Percentiles rank a stretch among this genome's conserved stretches.
phyloP scores from a whole-genome alignment of 352 stramenopile genomes.

The Globisporangium ultimum region DNA sequence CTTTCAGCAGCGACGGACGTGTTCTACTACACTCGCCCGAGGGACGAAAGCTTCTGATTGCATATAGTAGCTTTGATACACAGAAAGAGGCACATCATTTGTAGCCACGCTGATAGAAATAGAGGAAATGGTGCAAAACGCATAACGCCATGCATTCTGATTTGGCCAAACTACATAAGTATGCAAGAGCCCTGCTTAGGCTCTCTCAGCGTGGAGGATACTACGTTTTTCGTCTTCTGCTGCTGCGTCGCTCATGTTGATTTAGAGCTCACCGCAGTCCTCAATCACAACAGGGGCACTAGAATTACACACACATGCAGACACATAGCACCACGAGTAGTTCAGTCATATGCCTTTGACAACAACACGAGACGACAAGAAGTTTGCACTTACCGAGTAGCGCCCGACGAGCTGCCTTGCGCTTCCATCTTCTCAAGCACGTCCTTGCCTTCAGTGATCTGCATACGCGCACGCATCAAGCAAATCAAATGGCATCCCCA shows the following conservation, averaged over 20 bases:
- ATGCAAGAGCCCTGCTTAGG: too few species aligned
- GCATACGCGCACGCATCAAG: not conserved
- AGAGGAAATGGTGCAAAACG: too few species aligned
- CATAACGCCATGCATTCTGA: too few species aligned
- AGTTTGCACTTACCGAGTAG: constrained; percentile 61
- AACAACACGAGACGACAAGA: constrained; percentile 9
- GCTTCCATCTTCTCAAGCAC: constrained; percentile 96
- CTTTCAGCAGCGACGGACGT: not conserved
- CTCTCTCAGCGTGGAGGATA: not conserved
- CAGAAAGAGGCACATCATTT: too few species aligned
- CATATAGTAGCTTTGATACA: too few species aligned
- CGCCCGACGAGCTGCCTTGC: constrained; percentile 90
- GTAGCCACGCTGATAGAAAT: too few species aligned
- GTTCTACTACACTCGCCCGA: not conserved
- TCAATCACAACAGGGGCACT: constrained; percentile 90
- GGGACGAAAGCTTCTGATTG: too few species aligned
- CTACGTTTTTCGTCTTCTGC: not conserved
- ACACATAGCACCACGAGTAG: not conserved
- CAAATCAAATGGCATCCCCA: not conserved
- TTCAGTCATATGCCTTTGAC: not conserved
- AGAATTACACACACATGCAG: constrained; percentile 2
- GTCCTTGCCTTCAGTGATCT: constrained; percentile 92
- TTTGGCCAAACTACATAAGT: too few species aligned
- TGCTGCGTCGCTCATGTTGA: not conserved
- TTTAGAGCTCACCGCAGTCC: constrained; percentile 94